Conservation (phyloP, 2,329 filamentous ascomycete species). For the Scleromitrula shiraiana region DNA sequence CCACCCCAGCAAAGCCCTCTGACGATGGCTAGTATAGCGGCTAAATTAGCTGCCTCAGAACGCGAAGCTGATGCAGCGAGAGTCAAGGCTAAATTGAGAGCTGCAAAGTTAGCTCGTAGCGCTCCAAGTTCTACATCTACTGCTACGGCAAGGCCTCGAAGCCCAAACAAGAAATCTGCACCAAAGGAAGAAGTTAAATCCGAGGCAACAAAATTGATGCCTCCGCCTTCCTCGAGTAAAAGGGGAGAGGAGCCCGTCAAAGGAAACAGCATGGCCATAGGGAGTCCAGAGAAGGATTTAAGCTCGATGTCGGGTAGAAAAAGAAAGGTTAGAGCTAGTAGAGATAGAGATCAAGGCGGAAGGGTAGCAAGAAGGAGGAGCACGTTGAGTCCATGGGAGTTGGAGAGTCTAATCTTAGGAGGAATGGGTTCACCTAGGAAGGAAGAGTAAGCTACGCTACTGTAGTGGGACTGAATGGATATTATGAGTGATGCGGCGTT, state of each 20-base stretch:
- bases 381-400: conserved; percentile 67
- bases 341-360: conserved; percentile 28
- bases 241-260: conserved; percentile 12
- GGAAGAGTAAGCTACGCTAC: not conserved
- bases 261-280: not conserved
- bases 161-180: conserved; percentile 1
- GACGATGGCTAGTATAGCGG: conserved; percentile 53
- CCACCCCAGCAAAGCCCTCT: conserved; percentile 45
- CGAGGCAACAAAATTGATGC: conserved; percentile 25
- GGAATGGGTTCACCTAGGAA: conserved; percentile 11
- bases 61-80: conserved; percentile 56
- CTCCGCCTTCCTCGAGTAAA: conserved; percentile 26
- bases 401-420: conserved; percentile 54
- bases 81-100: conserved; percentile 53
- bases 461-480: not conserved
- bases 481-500: conserved; percentile 1
- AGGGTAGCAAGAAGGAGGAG: conserved; percentile 58
- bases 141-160: not conserved
- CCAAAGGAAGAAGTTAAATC: not conserved
- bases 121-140: conserved; percentile 1
- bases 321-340: conserved; percentile 34
- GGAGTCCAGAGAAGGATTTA: conserved; percentile 8
- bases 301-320: conserved; percentile 20
- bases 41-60: conserved; percentile 56
- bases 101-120: conserved; percentile 35